Conservation (phyloP, 192 early-diverging fungal species). For the Backusella circina region DNA sequence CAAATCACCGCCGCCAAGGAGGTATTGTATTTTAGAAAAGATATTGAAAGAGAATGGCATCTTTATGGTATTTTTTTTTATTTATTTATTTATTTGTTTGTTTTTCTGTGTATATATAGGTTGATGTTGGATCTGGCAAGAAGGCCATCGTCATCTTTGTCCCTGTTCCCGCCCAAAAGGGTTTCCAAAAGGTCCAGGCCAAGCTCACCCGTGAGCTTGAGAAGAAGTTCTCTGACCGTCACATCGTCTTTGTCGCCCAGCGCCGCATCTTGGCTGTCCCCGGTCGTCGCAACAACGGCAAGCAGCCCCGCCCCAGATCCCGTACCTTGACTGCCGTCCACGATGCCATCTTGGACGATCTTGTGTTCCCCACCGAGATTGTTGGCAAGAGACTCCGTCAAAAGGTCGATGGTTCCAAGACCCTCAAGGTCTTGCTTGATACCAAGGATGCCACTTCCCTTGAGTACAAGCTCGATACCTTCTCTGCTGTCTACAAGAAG, state of each 20-base stretch:
- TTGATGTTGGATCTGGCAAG: slow-evolving; percentile 90
- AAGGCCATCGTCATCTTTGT: slow-evolving; percentile 98
- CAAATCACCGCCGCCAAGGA: slow-evolving; percentile 97
- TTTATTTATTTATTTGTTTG: not conserved
- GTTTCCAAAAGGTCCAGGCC: slow-evolving; percentile 92
- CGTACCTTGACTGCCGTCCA: slow-evolving; percentile 96
- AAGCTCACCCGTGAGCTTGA: slow-evolving; percentile 97
- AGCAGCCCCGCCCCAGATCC: slow-evolving; percentile 91
- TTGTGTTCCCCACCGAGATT: slow-evolving; percentile 99
- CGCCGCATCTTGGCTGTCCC: slow-evolving; percentile 95
- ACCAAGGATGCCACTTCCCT: slow-evolving; percentile 95
- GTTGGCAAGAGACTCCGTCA: slow-evolving; percentile 98
- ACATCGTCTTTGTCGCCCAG: slow-evolving; percentile 75
- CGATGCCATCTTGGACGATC: slow-evolving; percentile 92
- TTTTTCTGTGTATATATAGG: slow-evolving; percentile 39
- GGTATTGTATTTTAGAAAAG: slow-evolving; percentile 39
- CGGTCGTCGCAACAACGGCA: slow-evolving; percentile 69
- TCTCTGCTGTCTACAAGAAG: slow-evolving; percentile 91
- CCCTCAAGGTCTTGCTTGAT: slow-evolving; percentile 96
- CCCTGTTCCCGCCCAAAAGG: slow-evolving; percentile 92
- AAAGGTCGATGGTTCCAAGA: slow-evolving; percentile 89
- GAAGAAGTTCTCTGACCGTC: slow-evolving; percentile 99
- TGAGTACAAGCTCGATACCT: slow-evolving; percentile 98
- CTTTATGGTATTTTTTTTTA: not conserved
- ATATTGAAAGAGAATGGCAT: not conserved